Base-by-base conservation (phyloP, 495 filamentous ascomycete species). In the Pyrenopolyporus hunteri region DNA sequence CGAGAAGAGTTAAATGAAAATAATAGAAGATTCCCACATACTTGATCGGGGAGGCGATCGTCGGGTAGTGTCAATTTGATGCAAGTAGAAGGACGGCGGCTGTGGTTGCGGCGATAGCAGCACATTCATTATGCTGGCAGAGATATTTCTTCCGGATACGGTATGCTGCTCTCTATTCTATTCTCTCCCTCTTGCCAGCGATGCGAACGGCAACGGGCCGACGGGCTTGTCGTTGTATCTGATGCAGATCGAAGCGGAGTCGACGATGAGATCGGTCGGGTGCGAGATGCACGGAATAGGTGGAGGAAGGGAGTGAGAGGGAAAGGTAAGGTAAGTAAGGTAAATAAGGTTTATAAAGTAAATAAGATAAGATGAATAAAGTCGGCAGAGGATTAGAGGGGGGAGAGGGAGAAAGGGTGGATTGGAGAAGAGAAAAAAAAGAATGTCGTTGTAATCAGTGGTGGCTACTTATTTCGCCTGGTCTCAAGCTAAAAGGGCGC, bases 51-150 rank as follows among this genome's bases (percentile, higher is more conserved):
- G 78, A 49, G 88, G 85, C 61, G 90, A 89, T 71, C 83, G 82
- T 73, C 88, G 86, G 72, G 80, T 73, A 70, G 85, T 79, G 59
- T 86, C 84, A 78, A 91, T 86, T 67, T 90, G 89, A 75, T 89
- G 89, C 68, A 88, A 86, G 77, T 91, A 89, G 72, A 87, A 79
- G 67, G 87, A 82, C 68, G 87, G 87, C 65, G 87, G 87, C 57
- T 82, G 78, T 52, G 87, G 87, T 57, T 82, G 78, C 57, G 77
- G 78, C 59, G 78, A 75, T 50, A 81, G 66, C 57, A 81, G 63
- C 48, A 80, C 74, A 63, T 82, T 82, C 81, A 83, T 83, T 56
- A 59, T 76, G 74, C 33, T 53, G 13, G 28, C 33, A 17, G 25
- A 29, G n/a, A 25, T 26, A 48, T n/a, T 31, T 31, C 8, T 46